Evolutionary conservation across 129 eudicot genomes (phyloP).

Genomic region (Ambrosia trifida): DNA sequence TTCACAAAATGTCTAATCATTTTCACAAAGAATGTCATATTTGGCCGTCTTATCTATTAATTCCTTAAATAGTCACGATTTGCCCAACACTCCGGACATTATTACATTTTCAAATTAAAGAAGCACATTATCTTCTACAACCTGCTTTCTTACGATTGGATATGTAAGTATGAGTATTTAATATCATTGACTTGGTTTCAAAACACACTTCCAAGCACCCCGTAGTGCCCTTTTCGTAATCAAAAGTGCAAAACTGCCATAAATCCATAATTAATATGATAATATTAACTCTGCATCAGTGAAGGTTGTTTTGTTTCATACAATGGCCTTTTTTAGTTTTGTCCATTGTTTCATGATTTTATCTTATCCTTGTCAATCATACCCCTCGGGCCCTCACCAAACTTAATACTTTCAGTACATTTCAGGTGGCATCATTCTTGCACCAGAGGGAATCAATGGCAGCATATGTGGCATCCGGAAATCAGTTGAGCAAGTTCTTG

Average conservation of each 20-base stretch:
- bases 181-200: neutral
- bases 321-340: neutral
- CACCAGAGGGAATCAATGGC: conserved; percentile 98
- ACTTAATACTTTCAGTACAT: conserved; percentile 79
- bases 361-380: conserved; percentile 15
- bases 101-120: neutral
- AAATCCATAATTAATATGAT: neutral
- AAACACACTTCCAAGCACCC: neutral
- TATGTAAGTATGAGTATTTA: neutral
- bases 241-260: no score
- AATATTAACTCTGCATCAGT: neutral
- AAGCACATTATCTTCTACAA: neutral
- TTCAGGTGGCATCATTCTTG: conserved; percentile 97
- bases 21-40: neutral
- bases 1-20: neutral
- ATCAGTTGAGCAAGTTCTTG: conserved; percentile 72
- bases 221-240: neutral
- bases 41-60: neutral
- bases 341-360: neutral
- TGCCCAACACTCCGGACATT: neutral
- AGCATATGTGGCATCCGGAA: conserved; percentile 93
- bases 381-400: conserved; percentile 82
- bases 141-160: neutral
- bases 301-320: neutral
- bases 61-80: neutral